Conservation (phyloP, 352 stramenopile species). For the Pythium utonaiense region DNA sequence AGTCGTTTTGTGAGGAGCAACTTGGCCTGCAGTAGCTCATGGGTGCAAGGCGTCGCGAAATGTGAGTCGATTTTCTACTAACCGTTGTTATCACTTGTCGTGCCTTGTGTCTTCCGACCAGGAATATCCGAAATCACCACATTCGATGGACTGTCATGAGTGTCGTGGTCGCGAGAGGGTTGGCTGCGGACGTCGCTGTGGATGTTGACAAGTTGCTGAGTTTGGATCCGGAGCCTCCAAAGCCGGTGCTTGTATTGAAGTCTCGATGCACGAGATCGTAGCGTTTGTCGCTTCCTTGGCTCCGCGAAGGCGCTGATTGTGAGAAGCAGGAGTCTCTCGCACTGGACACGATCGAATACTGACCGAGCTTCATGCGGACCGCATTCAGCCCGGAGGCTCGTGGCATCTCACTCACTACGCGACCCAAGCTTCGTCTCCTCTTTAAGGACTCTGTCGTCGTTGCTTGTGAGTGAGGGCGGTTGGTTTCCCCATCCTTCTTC, state of each 20-base stretch:
- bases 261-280: slow-evolving; percentile 18
- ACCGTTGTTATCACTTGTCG: not conserved
- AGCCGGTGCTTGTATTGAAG: slow-evolving; percentile 11
- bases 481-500: no score
- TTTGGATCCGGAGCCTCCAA: not conserved
- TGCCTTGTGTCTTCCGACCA: no score
- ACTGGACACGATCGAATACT: not conserved
- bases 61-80: not conserved
- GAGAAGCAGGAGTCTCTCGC: not conserved
- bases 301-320: not conserved
- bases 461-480: not conserved
- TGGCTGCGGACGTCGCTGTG: slow-evolving; percentile 42
- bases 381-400: not conserved
- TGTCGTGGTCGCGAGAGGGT: slow-evolving; percentile 43
- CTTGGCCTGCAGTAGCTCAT: slow-evolving; percentile 8
- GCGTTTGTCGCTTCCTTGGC: not conserved
- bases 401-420: not conserved
- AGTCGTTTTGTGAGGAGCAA: slow-evolving; percentile 17
- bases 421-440: not conserved
- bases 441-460: not conserved
- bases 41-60: not conserved
- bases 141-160: slow-evolving; percentile 33
- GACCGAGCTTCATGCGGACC: not conserved
- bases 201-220: slow-evolving; percentile 30
- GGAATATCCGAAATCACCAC: no score